A percentile compares a stretch with the other conserved stretches of the same genome.
These are phyloP conservation scores for Solanum medicagineum DNA, from an alignment of 257 asterid genomes.

Conservation along the genomic window DNA sequence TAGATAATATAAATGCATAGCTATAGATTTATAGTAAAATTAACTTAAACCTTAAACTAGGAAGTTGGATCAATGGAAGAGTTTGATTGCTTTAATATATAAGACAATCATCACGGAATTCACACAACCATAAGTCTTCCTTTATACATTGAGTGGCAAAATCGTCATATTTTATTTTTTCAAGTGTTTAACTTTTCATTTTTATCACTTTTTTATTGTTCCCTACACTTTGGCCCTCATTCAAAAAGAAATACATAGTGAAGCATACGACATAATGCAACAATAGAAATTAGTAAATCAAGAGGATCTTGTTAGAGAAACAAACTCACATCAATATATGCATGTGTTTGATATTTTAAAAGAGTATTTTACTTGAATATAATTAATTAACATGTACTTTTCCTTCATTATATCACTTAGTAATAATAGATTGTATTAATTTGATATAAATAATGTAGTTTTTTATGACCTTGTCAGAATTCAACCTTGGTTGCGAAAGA, in stretches of 20 bases:
- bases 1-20: too few species aligned
- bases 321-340: not conserved
- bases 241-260: not conserved
- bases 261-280: not conserved
- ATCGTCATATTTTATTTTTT: too few species aligned
- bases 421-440: too few species aligned
- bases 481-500: not conserved
- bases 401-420: too few species aligned
- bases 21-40: too few species aligned
- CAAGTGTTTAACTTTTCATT: not conserved
- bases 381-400: not conserved
- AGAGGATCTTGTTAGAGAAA: too few species aligned
- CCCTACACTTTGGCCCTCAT: not conserved
- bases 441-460: not conserved
- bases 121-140: not conserved
- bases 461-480: not conserved
- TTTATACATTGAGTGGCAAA: not conserved
- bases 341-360: not conserved
- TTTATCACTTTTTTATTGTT: not conserved
- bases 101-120: too few species aligned
- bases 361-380: not conserved
- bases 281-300: not conserved
- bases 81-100: too few species aligned
- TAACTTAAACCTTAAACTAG: too few species aligned
- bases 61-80: not conserved